phyloP scores from a whole-genome alignment of 2,329 filamentous ascomycete genomes.

The Xylariaceae sp. region DNA sequence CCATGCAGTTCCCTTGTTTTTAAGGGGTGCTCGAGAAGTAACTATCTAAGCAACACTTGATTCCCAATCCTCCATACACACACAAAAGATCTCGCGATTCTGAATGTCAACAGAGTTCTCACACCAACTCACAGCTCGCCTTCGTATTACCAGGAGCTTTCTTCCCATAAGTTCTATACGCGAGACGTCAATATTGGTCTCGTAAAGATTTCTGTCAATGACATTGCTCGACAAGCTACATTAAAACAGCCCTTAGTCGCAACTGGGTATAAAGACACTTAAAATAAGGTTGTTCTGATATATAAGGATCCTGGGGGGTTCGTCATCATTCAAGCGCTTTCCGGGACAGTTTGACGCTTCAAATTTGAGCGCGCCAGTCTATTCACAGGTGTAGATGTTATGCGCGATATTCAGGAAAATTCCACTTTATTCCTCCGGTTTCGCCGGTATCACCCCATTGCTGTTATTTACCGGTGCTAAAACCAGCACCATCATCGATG shows the following conservation, averaged over 20 bases:
- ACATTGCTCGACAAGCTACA: neutral
- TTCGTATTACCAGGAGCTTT: constrained; percentile 8
- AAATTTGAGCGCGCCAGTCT: neutral
- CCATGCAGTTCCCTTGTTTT: neutral
- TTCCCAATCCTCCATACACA: constrained; percentile 7
- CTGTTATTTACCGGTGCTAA: neutral
- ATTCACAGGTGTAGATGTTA: neutral
- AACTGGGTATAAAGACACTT: neutral
- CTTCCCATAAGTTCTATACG: neutral
- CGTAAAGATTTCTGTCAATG: constrained; percentile 3
- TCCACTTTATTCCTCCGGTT: constrained; percentile 7
- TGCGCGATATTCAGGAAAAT: constrained; percentile 7
- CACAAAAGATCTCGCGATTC: constrained; percentile 6
- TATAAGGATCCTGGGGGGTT: constrained; percentile 6
- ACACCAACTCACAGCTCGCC: neutral
- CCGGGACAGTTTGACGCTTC: neutral
- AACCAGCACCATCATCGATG: neutral
- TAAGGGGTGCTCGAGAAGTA: neutral
- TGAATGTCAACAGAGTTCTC: constrained; percentile 6
- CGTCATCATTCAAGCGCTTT: constrained; percentile 2
- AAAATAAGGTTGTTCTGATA: neutral
- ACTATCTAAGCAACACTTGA: constrained; percentile 1
- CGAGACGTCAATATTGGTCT: constrained; percentile 11
- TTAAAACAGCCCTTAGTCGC: constrained; percentile 3
- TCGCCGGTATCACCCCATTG: neutral